Base-by-base conservation (phyloP, 1,139 yeast species). In the Magnusiomyces suaveolens region DNA sequence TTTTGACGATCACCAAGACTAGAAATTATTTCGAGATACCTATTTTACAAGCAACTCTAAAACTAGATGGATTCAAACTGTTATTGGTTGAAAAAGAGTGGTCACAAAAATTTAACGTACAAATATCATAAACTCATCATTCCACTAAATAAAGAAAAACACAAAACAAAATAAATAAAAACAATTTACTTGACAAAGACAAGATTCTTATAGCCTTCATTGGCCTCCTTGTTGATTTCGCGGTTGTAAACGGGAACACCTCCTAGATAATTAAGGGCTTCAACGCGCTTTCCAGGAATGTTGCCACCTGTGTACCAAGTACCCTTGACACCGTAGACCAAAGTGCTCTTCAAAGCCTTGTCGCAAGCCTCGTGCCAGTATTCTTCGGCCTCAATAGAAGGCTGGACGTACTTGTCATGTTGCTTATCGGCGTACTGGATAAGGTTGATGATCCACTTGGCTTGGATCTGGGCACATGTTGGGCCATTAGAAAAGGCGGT, bases 401-500 rank as follows among this genome's bases (percentile, higher is more conserved):
- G 60, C 16, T 59, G 57, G 43, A 63, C 46, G 20, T 52, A 54
- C 43, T 57, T 60, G 46, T 54, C 33, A 32, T 55, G 44, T 36
- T 57, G 52, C 33, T 56, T 55, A 4, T 59, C 55, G 46, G 56
- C 53, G 47, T 54, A 51, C 39, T 52, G 32, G n/a, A 66, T 56
- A 21, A 58, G 41, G 32, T 60, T 57, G 43, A 60, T 55, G 39
- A 65, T 62, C 54, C 60, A 66, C 41, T 60, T 60, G 14, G 59
- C 54, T 54, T 66, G 69, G 24, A 63, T 49, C 44, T 64, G 64
- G 46, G 55, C 55, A 52, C 66, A 63, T 4, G 64, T 60, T n/a
- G 69, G 69, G 2, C 68, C 70, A 53, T 66, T 67, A 46, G 61
- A 58, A 52, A 67, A 65, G 8, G 67, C 65, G 36, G 69, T 66